A percentile compares a stretch with the other conserved stretches of the same genome.
These are phyloP conservation scores for Kwoniella europaea DNA, from an alignment of 768 basidiomycete species.

Conservation along the genomic window DNA sequence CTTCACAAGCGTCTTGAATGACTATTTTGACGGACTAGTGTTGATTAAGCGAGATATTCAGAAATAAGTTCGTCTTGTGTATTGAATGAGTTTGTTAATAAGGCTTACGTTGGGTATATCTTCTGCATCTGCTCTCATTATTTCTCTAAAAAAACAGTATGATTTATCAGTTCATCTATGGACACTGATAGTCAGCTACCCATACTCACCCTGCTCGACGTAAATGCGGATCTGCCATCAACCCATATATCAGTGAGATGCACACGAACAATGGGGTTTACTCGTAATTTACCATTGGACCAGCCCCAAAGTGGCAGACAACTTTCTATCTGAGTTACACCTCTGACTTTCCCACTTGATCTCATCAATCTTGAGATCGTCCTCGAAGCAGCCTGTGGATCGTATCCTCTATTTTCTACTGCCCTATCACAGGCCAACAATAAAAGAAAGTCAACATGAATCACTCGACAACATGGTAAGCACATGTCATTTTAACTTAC, in stretches of 20 bases:
- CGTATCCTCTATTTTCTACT: slow-evolving; percentile 23
- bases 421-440: slow-evolving; percentile 2
- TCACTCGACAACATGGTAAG: too few species aligned
- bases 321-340: slow-evolving; percentile 12
- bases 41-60: not conserved
- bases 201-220: slow-evolving; percentile 15
- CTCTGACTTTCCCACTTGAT: slow-evolving; percentile 7
- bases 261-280: not conserved
- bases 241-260: not conserved
- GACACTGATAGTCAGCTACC: not conserved
- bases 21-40: slow-evolving; percentile 17
- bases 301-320: slow-evolving; percentile 27
- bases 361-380: slow-evolving; percentile 11
- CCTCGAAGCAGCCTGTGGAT: slow-evolving; percentile 8
- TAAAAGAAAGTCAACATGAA: too few species aligned
- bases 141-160: not conserved
- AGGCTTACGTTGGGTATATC: slow-evolving; percentile 21
- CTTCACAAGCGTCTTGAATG: slow-evolving; percentile 19
- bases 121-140: slow-evolving; percentile 18
- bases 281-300: slow-evolving; percentile 21
- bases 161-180: not conserved
- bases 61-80: not conserved
- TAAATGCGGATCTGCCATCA: slow-evolving; percentile 7
- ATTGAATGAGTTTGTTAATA: not conserved
- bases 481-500: slow-evolving; percentile 1